Percentiles rank a stretch among this genome's conserved stretches.
These are phyloP conservation scores for Fusarium domesticum DNA, from an alignment of 2,329 filamentous ascomycete species.

Conservation along the genomic window DNA sequence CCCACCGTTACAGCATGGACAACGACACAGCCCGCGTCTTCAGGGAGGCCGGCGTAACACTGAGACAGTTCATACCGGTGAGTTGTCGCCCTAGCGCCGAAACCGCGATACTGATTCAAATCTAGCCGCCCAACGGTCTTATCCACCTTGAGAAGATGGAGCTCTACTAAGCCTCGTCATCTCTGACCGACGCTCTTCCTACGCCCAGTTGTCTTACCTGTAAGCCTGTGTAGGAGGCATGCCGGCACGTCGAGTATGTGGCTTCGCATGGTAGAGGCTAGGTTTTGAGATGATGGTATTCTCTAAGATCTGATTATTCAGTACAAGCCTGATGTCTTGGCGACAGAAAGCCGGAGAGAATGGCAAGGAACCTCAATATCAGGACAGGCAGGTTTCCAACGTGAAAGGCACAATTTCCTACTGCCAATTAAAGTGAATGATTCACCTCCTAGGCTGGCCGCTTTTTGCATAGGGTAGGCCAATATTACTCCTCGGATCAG, in stretches of 20 bases:
- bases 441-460: no score
- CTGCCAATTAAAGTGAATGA: no score
- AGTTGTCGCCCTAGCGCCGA: slow-evolving; percentile 35
- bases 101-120: slow-evolving; percentile 20
- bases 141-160: slow-evolving; percentile 59
- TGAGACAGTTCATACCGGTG: slow-evolving; percentile 86
- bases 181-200: slow-evolving; percentile 5
- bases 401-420: no score
- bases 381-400: no score
- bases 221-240: slow-evolving; percentile 7
- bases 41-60: slow-evolving; percentile 72
- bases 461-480: no score
- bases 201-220: slow-evolving; percentile 12
- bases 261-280: slow-evolving; percentile 12
- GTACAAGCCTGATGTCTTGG: no score
- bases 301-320: slow-evolving; percentile 17
- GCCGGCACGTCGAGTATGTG: slow-evolving; percentile 14
- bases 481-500: no score
- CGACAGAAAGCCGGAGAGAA: no score
- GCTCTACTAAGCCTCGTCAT: slow-evolving; percentile 31
- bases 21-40: slow-evolving; percentile 78
- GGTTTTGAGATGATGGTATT: slow-evolving; percentile 12
- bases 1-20: slow-evolving; percentile 93
- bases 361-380: no score
- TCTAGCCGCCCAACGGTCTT: slow-evolving; percentile 60